Evolutionary conservation across 1,284 basidiomycete genomes (phyloP), one percentile per base, ranked within the genome.

Genomic region (Moniliophthora roreri): DNA sequence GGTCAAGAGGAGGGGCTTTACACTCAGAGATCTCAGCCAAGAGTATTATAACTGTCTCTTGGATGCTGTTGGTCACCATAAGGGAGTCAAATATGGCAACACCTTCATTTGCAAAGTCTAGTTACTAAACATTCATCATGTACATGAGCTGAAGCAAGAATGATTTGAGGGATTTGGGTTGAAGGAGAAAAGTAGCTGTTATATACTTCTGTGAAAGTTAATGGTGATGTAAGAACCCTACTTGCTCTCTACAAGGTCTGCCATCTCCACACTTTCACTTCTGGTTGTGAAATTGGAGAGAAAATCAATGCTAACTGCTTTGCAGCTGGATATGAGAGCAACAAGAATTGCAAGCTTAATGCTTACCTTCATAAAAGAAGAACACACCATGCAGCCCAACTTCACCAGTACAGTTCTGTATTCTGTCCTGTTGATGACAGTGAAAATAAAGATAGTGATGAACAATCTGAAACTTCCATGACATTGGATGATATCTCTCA

Each of bases 11-110:
- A n/a, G 62, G 0, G 44, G 51, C 10, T 62, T 48, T 37, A 47
- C 47, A n/a, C 61, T 55, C n/a, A 53, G 58, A 9, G 66, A 69
- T 48, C 54, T 64, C 15, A 39, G 63, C 2, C 63, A 64, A 9
- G 67, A 69, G 47, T 62, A 63, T 44, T 55, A 60, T 47, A 68
- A 68, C 46, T 52, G 56, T 2, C 37, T 61, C 0, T 54, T 67
- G 1, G 58, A 67, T 40, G 58, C 55, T n/a, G 49, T 60, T 2
- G 52, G 59, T 1, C 35, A 59, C 34, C 58, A 57, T 21, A 67
- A 66, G 32, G 61, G 54, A 24, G 51, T 55, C 1, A 55, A 62
- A n/a, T 62, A 56, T n/a, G 58, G 55, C 10, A 51, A 55, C 6
- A 37, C 15, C 5, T 40, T 40, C 15, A 40, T 40, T 40, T 15